These are phyloP conservation scores for Collybiopsis confluens DNA, from an alignment of 768 basidiomycete species.

Conservation along the genomic window DNA sequence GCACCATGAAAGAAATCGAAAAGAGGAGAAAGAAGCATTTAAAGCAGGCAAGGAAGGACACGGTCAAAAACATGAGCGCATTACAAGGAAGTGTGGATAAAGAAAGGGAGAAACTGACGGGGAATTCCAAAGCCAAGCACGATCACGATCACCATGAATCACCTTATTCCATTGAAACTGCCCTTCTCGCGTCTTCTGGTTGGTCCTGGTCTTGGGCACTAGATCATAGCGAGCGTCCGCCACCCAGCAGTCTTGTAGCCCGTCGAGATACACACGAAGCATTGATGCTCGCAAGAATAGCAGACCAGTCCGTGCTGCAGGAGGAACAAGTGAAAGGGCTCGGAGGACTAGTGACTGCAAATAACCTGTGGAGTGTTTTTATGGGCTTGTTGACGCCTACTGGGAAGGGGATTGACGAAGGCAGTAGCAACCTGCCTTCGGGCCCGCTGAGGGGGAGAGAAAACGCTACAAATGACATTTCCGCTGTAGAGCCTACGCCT, in stretches of 20 bases:
- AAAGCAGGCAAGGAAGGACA: slow-evolving; percentile 61
- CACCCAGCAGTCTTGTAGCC: slow-evolving; percentile 89
- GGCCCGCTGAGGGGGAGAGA: not conserved
- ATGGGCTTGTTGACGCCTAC: slow-evolving; percentile 56
- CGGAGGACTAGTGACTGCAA: slow-evolving; percentile 48
- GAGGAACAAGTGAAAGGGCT: slow-evolving; percentile 30
- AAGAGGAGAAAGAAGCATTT: slow-evolving; percentile 63
- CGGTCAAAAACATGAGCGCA: slow-evolving; percentile 45
- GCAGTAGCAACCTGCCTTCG: not conserved
- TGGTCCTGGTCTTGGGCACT: slow-evolving; percentile 88
- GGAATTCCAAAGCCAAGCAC: not conserved
- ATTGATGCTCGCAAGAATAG: slow-evolving; percentile 63
- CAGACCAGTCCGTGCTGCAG: slow-evolving; percentile 61
- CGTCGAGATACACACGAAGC: slow-evolving; percentile 84
- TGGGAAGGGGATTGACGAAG: slow-evolving; percentile 3
- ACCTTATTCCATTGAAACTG: slow-evolving; percentile 25
- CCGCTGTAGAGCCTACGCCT: not conserved
- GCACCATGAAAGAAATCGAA: slow-evolving; percentile 53
- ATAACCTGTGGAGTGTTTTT: slow-evolving; percentile 68
- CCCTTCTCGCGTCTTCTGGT: slow-evolving; percentile 39
- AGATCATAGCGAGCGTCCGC: slow-evolving; percentile 76
- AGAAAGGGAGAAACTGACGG: slow-evolving; percentile 16
- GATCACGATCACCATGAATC: not conserved
- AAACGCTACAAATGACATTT: not conserved
- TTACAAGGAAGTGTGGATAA: slow-evolving; percentile 34